These are phyloP conservation scores for Usnea hakonensis DNA, from an alignment of 495 filamentous ascomycete species.

Conservation along the genomic window DNA sequence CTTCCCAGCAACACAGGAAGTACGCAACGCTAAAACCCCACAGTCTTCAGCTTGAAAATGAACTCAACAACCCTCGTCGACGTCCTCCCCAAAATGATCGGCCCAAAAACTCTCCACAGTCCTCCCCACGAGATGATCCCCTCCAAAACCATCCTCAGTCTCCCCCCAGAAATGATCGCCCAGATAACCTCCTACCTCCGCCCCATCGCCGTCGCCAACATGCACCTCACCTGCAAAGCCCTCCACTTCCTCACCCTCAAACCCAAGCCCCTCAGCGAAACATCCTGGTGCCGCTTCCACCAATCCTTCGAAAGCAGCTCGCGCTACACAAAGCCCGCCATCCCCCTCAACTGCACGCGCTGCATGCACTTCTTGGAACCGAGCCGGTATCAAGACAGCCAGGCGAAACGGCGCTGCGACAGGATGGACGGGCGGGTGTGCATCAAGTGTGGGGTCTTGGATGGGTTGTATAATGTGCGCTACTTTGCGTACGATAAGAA, in stretches of 20 bases:
- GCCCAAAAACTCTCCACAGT: not conserved
- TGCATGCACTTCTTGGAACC: not conserved
- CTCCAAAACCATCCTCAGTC: not conserved
- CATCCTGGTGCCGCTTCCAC: not conserved
- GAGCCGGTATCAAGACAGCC: not conserved
- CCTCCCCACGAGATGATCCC: not conserved
- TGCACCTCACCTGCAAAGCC: not conserved
- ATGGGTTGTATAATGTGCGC: not conserved
- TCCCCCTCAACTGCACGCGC: not conserved
- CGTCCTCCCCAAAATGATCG: too few species aligned
- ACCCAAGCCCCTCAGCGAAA: not conserved
- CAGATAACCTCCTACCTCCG: not conserved
- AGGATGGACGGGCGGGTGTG: not conserved
- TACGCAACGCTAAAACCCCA: too few species aligned
- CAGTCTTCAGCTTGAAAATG: too few species aligned
- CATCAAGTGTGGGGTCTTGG: not conserved
- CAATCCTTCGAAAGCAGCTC: not conserved
- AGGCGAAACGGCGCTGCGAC: not conserved
- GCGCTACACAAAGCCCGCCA: not conserved
- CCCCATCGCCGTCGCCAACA: not conserved
- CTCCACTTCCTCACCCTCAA: not conserved
- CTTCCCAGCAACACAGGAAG: too few species aligned
- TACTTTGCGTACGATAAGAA: not conserved
- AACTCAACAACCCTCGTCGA: too few species aligned
- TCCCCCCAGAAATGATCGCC: not conserved